Percentiles rank a stretch among this genome's conserved stretches.
Evolutionary conservation across 148 eudicot species (phyloP).

Genomic region (Spergularia marina): DNA sequence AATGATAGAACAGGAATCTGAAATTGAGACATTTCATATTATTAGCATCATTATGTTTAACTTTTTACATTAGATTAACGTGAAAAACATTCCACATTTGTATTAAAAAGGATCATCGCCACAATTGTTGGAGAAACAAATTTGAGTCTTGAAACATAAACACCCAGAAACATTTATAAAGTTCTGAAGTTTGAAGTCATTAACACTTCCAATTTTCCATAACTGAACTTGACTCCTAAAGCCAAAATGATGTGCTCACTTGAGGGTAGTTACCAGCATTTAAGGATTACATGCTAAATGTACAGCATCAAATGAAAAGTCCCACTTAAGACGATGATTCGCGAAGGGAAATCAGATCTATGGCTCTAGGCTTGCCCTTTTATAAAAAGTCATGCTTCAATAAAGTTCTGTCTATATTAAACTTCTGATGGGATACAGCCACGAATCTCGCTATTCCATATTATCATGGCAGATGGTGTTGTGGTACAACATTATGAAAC

Average conservation of each 20-base stretch:
- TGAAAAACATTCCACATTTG: neutral
- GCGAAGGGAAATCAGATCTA: neutral
- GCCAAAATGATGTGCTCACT: neutral
- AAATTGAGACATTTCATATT: slow-evolving; percentile 15
- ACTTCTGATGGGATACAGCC: neutral
- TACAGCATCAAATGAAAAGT: neutral
- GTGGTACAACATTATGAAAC: neutral
- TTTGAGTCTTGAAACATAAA: neutral
- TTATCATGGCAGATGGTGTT: neutral
- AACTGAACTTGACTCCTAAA: neutral
- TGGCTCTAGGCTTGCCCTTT: neutral
- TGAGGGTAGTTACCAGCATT: slow-evolving; percentile 1
- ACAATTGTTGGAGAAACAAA: neutral
- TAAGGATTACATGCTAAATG: neutral
- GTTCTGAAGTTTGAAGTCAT: neutral
- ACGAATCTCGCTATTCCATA: neutral
- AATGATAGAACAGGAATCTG: slow-evolving; percentile 74
- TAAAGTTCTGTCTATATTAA: neutral
- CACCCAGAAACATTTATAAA: neutral
- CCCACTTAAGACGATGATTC: neutral
- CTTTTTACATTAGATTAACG: too few relatives aligned
- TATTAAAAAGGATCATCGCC: neutral
- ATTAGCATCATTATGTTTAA: slow-evolving; percentile 11
- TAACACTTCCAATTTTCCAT: neutral
- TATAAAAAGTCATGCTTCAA: neutral